Conservation (phyloP, 1,284 basidiomycete genomes). For the Ceratobasidium sp. region DNA sequence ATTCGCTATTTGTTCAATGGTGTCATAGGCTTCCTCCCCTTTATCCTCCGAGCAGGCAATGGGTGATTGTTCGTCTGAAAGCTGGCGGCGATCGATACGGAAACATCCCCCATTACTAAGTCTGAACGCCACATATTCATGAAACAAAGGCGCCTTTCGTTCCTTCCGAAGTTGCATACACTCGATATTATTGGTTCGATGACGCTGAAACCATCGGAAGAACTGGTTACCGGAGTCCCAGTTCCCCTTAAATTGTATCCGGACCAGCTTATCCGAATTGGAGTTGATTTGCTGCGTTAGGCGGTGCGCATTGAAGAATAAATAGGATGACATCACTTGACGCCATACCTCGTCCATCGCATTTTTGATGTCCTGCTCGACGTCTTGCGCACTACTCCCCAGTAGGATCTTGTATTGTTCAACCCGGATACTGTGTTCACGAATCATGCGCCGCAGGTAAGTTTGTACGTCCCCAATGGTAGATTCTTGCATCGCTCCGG, state of each 20-base stretch:
- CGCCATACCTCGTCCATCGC: conserved; percentile 18
- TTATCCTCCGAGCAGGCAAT: no score
- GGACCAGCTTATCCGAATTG: not conserved
- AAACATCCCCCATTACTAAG: not conserved
- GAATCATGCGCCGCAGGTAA: no score
- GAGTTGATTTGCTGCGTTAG: not conserved
- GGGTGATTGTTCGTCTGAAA: no score
- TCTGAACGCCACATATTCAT: conserved; percentile 10
- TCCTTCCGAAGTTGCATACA: conserved; percentile 25
- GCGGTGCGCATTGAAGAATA: not conserved
- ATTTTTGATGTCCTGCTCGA: not conserved
- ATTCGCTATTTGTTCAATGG: no score
- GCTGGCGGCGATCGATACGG: no score
- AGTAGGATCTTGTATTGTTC: not conserved
- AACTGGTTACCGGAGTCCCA: not conserved
- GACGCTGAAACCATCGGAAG: not conserved
- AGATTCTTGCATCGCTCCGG: no score
- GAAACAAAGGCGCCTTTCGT: conserved; percentile 1
- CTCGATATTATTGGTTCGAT: not conserved
- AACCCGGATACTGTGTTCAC: not conserved
- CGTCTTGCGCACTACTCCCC: not conserved
- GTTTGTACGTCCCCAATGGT: no score
- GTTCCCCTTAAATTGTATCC: not conserved
- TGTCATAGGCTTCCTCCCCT: no score
- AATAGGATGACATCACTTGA: not conserved